Percentiles rank a stretch among this genome's conserved stretches.
Evolutionary conservation across 805 yeast species (phyloP).

Genomic region (Lipomyces orientalis): DNA sequence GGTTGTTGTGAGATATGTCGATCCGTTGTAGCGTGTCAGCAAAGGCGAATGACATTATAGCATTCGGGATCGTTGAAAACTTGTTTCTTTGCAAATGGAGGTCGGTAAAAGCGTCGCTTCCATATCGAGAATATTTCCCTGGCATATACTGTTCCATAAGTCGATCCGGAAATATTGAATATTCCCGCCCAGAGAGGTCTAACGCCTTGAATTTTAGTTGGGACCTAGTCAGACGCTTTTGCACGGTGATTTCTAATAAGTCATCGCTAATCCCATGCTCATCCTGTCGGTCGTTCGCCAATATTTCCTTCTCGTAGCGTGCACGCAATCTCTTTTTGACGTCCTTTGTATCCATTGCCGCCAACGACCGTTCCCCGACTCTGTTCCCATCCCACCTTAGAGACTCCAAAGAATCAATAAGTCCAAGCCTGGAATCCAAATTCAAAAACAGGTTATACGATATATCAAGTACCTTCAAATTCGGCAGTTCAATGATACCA

Average conservation of each 20-base stretch:
- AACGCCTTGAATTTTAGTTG: conserved; percentile 15
- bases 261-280: conserved; percentile 17
- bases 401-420: conserved; percentile 16
- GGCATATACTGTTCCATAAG: conserved; percentile 24
- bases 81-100: conserved; percentile 23
- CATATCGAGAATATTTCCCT: conserved; percentile 19
- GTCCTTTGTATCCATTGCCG: conserved; percentile 16
- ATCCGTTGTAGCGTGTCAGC: conserved; percentile 22
- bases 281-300: neutral
- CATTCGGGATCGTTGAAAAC: conserved; percentile 24
- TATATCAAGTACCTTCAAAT: conserved; percentile 22
- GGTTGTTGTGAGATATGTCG: conserved; percentile 31
- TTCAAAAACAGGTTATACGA: conserved; percentile 23
- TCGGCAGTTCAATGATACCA: conserved; percentile 20
- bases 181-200: conserved; percentile 29
- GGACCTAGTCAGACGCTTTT: conserved; percentile 20
- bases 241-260: conserved; percentile 17
- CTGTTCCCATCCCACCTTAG: conserved; percentile 37
- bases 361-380: conserved; percentile 25
- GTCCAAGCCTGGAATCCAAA: conserved; percentile 27
- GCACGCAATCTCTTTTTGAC: conserved; percentile 21
- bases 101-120: conserved; percentile 19
- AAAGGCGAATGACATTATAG: conserved; percentile 27
- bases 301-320: conserved; percentile 19
- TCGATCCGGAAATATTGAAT: conserved; percentile 16